Evolutionary conservation across 1,139 yeast genomes (phyloP).

Genomic region (Candida gigantensis): DNA sequence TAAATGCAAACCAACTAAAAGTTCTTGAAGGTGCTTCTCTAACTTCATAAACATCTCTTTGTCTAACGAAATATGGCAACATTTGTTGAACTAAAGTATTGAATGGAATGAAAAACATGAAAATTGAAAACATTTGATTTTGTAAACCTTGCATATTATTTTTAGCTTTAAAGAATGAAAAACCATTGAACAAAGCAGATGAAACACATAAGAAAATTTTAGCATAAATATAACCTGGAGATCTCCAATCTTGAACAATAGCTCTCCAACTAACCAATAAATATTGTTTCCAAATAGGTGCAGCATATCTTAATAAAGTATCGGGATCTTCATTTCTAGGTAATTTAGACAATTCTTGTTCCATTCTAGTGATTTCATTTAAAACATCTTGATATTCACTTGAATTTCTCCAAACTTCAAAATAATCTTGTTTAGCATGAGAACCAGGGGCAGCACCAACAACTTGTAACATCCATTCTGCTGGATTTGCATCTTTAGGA

Average conservation of each 20-base stretch:
- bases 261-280: constrained; percentile 26
- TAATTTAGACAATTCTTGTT: constrained; percentile 27
- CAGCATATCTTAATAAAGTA: constrained; percentile 25
- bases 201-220: constrained; percentile 38
- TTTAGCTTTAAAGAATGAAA: constrained; percentile 40
- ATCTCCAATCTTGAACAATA: constrained; percentile 45
- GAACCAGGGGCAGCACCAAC: constrained; percentile 47
- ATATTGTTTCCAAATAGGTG: constrained; percentile 29
- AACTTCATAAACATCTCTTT: constrained; percentile 39
- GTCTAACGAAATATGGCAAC: constrained; percentile 32
- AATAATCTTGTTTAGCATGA: constrained; percentile 34
- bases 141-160: constrained; percentile 42
- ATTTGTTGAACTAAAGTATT: constrained; percentile 56
- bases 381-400: constrained; percentile 25
- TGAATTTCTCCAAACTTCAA: constrained; percentile 36
- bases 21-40: constrained; percentile 37
- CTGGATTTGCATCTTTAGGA: constrained; percentile 49
- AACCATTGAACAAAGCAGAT: constrained; percentile 51
- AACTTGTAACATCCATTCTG: constrained; percentile 60
- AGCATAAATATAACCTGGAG: constrained; percentile 41
- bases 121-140: constrained; percentile 53
- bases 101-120: constrained; percentile 53
- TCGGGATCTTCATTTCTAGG: constrained; percentile 28
- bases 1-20: constrained; percentile 33
- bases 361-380: constrained; percentile 31